A percentile compares a stretch with the other conserved stretches of the same genome.
Conservation (phyloP, 371 early-diverging fungal species). For the Mucor ambiguus region DNA sequence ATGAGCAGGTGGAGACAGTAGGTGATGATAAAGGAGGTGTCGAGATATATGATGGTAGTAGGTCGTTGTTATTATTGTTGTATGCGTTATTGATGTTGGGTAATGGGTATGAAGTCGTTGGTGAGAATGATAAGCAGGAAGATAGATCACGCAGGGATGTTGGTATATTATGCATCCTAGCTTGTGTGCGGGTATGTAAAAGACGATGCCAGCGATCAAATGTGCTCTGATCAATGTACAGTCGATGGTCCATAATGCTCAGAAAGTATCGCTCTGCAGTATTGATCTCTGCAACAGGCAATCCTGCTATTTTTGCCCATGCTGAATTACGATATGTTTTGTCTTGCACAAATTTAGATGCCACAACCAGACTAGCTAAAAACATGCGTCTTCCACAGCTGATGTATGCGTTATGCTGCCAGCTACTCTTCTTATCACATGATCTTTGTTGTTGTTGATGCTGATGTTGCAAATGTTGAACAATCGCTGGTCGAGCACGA, state of each 20-base stretch:
- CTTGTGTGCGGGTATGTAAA: conserved; percentile 44
- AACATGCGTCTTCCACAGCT: conserved; percentile 76
- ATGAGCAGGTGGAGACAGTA: neutral
- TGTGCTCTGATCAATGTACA: conserved; percentile 64
- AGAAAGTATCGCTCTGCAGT: conserved; percentile 72
- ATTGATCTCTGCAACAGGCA: conserved; percentile 72
- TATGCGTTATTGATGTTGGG: neutral
- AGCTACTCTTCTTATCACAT: conserved; percentile 6
- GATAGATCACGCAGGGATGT: conserved; percentile 23
- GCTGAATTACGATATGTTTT: conserved; percentile 76
- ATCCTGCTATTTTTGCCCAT: conserved; percentile 77
- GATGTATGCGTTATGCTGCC: conserved; percentile 50
- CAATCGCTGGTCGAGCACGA: conserved; percentile 46
- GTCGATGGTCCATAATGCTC: conserved; percentile 65
- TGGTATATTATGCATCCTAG: conserved; percentile 26
- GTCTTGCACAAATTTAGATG: conserved; percentile 76
- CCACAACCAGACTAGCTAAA: conserved; percentile 69
- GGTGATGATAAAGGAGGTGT: neutral
- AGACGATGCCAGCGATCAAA: conserved; percentile 71
- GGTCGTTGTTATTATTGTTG: neutral
- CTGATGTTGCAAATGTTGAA: conserved; percentile 18
- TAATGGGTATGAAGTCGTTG: conserved; percentile 9
- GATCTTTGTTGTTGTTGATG: neutral
- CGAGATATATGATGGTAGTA: neutral
- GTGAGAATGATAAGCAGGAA: conserved; percentile 14